Base-by-base conservation (phyloP, 2,329 filamentous ascomycete species). In the Aspergillus tamarii region DNA sequence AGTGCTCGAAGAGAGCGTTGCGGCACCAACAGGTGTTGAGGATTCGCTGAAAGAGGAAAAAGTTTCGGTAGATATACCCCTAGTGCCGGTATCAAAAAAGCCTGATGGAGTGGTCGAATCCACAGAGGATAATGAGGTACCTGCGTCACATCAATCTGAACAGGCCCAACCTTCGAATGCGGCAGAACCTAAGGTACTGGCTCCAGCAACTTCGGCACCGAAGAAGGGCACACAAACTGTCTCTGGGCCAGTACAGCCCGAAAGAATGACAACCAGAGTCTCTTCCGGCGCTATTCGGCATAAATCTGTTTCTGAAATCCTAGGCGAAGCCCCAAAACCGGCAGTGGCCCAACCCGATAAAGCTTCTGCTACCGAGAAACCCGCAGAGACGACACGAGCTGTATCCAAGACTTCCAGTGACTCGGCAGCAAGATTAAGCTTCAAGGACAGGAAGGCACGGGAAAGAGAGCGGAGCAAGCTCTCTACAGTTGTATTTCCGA, bases 401-500 rank as follows among this genome's bases (percentile, higher is more conserved):
- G 68, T 66, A 10, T 48, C 48, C 12, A 61, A 58, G 26, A 67
- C 69, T 21, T 69, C 71, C 12, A 73, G 74, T 21, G 75, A 76
- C 50, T 74, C 76, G 54, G 71, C 76, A 46, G 74, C 77, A 26
- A 77, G 76, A 55, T 76, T 79, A 66, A 76, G 82, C 34, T 72
- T 80, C 39, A 81, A 79, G 48, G 84, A 85, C 63, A 80, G 80
- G 45, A 88, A 85, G 68, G 83, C 86, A 36, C 85, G 83, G 66
- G 84, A 86, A 57, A 90, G 88, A 66, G 81, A 83, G 63, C 74
- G 81, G 72, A 88, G 84, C 66, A 90, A 90, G 69, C 82, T 90
- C 16, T 92, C 90, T 1, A 91, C 88, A 0, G 92, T 95, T 4
- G 84, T 94, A 0, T 95, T 96, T 74, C 89, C 91, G 3, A 93